Percentiles rank a stretch among this genome's conserved stretches.
These are phyloP conservation scores for Cercophora sp. DNA, from an alignment of 495 filamentous ascomycete genomes.

Conservation along the genomic window DNA sequence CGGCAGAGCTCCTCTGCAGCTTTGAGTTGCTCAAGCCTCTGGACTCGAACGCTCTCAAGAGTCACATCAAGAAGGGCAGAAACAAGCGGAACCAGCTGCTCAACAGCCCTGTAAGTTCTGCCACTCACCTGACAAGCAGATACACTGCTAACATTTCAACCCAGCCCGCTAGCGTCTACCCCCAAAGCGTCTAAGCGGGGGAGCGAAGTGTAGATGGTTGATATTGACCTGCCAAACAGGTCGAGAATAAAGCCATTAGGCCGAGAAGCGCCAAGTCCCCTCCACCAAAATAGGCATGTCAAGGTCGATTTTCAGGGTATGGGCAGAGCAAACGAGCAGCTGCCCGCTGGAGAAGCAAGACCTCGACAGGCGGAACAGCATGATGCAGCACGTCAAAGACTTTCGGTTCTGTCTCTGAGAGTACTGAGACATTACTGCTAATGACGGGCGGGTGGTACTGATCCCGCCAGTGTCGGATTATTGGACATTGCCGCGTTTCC, in stretches of 20 bases:
- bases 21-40: conserved; percentile 96
- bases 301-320: too few relatives aligned
- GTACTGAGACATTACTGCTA: neutral
- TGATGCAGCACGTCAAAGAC: too few relatives aligned
- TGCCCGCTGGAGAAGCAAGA: too few relatives aligned
- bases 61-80: conserved; percentile 96
- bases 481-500: neutral
- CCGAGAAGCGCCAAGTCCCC: too few relatives aligned
- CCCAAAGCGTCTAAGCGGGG: conserved; percentile 47
- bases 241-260: too few relatives aligned
- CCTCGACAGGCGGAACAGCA: too few relatives aligned
- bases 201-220: neutral
- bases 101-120: conserved; percentile 77
- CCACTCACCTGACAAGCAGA: conserved; percentile 2
- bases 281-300: too few relatives aligned
- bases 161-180: conserved; percentile 44
- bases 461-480: neutral
- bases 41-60: conserved; percentile 95
- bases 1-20: conserved; percentile 86
- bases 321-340: too few relatives aligned
- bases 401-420: too few relatives aligned
- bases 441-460: neutral
- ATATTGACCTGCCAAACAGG: neutral
- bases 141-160: conserved; percentile 15
- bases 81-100: conserved; percentile 87